Conservation (phyloP, 2,329 filamentous ascomycete genomes). For the Ophiognomonia clavigignenti-juglandacearum region DNA sequence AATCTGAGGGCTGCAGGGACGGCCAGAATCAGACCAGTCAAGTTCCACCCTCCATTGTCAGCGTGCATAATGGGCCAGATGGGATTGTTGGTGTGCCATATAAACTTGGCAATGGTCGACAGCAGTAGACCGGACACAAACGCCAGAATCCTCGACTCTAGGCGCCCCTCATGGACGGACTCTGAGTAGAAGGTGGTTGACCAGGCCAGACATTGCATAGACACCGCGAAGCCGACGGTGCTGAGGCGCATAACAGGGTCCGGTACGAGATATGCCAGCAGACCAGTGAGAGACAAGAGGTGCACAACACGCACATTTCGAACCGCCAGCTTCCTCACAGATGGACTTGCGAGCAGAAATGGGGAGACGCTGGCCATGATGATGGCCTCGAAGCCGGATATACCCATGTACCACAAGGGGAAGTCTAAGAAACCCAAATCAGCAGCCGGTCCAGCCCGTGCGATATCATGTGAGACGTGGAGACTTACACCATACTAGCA, state of each 20-base stretch:
- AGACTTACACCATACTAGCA: conserved; percentile 89
- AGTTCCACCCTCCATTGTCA: conserved; percentile 89
- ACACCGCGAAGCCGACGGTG: conserved; percentile 74
- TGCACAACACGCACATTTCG: conserved; percentile 68
- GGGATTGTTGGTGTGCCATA: conserved; percentile 91
- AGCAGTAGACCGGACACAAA: conserved; percentile 78
- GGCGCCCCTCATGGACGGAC: conserved; percentile 63
- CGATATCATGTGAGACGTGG: not conserved
- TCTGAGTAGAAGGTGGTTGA: conserved; percentile 76
- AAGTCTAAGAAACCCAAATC: conserved; percentile 59
- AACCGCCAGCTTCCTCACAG: conserved; percentile 63
- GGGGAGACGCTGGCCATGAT: conserved; percentile 83
- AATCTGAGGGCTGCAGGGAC: conserved; percentile 71
- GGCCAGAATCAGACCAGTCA: conserved; percentile 70
- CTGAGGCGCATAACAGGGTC: conserved; percentile 73
- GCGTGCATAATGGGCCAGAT: conserved; percentile 93
- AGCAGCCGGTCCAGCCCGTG: not conserved
- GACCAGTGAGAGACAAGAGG: conserved; percentile 66
- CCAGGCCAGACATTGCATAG: conserved; percentile 79
- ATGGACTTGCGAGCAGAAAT: conserved; percentile 66
- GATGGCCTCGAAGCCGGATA: conserved; percentile 89
- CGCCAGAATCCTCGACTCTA: conserved; percentile 78
- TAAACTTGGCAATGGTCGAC: conserved; percentile 87
- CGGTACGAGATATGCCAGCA: conserved; percentile 73
- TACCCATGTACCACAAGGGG: conserved; percentile 97